Base-by-base conservation (phyloP, 768 basidiomycete species). In the Infundibulicybe gibba region DNA sequence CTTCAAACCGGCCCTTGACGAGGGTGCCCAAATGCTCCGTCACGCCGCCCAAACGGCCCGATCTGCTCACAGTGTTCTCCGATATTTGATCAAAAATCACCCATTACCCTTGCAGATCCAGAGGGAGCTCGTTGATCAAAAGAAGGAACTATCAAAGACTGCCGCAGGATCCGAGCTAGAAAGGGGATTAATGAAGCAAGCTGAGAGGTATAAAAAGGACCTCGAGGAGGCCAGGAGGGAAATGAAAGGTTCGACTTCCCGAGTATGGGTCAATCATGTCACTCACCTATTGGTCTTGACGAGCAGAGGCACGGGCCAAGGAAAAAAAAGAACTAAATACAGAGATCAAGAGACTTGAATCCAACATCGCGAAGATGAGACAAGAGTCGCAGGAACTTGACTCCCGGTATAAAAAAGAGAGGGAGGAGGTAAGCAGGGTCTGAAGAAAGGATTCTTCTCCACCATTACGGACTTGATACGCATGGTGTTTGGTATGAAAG, bases 31-130 rank as follows among this genome's bases (percentile, higher is more conserved):
- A 8, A 48, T 80, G 5, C 52, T 66, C 11, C 74, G 78, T 13
- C 74, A 79, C n/a, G n/a, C n/a, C 47, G 49, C 58, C 30, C 68
- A 68, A 38, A 70, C 67, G 1, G n/a, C n/a, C 66, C 3, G 52
- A 65, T 13, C 76, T 2, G 73, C 75, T 0, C 68, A 65, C 0
- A 49, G 53, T 6, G 67, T 80, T 43, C 49, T 83, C 0, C 67
- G 68, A 4, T 62, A 65, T 31, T 58, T 83, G 49, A 52, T 76
- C 13, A 59, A 63, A 19, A 69, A 62, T 6, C 59, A 61, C 21
- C 72, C 80, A 0, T 52, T 68, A 2, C 63, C 74, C 2, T 63
- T 83, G 3, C 69, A 67, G 17, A 80, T 84, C 42, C 82, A 83
- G 51, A 61, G 66, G 20, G 81, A 85, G 55, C 63, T 82, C 4